Base-by-base conservation (phyloP, 1,284 basidiomycete species). In the Cryptococcus wingfieldii region DNA sequence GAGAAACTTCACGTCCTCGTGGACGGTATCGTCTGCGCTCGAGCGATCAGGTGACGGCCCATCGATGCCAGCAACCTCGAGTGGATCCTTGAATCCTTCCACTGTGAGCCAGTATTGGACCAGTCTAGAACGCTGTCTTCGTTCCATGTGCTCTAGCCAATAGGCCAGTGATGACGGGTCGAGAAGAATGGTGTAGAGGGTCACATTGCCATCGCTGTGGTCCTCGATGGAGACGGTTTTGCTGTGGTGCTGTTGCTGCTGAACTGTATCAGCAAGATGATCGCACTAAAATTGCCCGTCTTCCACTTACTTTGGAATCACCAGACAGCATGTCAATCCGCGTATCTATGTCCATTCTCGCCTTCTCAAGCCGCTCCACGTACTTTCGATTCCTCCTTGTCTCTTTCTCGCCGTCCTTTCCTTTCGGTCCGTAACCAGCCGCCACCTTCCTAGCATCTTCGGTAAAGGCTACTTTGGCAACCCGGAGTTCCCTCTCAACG, bases 61-160 rank as follows among this genome's bases (percentile, higher is more conserved):
- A 12, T 31, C 28, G 6, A 37, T 49, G 5, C 89, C 87, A 5
- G 87, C 81, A 1, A 84, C 84, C 71, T 97, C 94, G 18, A 98
- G 79, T 0, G 95, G 95, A 64, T 95, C 90, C 77, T 97, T 98
- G 82, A 98, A 94, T 50, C 90, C 91, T 75, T 98, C 92, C 1
- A 98, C 90, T 0, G 91, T 90, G 3, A 98, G 80, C 95, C 95
- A 98, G 77, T 97, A 98, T 64, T 97, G 95, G 2, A 97, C 89
- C 3, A 92, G 83, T 9, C 90, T 73, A 14, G 91, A 88, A 31
- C 89, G 85, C 55, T 86, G 82, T 3, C 89, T 84, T 7, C 94
- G 84, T 64, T 98, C 95, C 90, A 97, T 94, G 69, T 90, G 95
- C 77, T 98, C 95, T 85, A 97, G 94, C 78, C 95, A 91, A 72